Base-by-base conservation (phyloP, 495 filamentous ascomycete species). In the Aspergillus kassunensis region DNA sequence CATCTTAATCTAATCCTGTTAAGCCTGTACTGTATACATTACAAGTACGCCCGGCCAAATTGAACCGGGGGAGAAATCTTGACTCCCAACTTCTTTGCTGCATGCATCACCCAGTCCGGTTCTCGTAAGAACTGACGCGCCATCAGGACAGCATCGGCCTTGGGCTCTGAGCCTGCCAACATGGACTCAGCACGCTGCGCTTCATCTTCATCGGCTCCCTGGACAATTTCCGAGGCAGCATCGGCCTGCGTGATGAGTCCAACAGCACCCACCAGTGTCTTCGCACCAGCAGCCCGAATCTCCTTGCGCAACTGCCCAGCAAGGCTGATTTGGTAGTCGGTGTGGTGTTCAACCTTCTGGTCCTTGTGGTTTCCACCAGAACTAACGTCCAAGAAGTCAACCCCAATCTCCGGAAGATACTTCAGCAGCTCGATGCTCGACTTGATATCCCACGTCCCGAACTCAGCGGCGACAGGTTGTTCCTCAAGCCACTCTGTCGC, bases 341-440 rank as follows among this genome's bases (percentile, higher is more conserved):
- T 69, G 55, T 77, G 57, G 11, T 65, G 58, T n/a, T 68, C 46
- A 50, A 92, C 77, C 51, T 78, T 70, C 66, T 88, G 84, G 13
- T 66, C 59, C 27, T 72, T 67, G 65, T 83, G 80, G 55, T 85
- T 84, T 12, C 86, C 89, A 4, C 78, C 86, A 0, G 83, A 83
- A 52, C 80, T 85, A 39, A 91, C 82, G 65, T 95, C 89, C 13
- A 92, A 67, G 3, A 92, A 63, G 66, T 92, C 89, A 20, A 95
- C 74, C 4, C 84, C 88, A 2, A 79, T 66, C 8, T 76, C 80
- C 0, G 85, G 78, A 0, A 91, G 74, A 21, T 85, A 61, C 56
- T 80, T 79, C 12, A 86, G 84, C 2, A 95, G 73, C 52, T 64
- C 57, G 43, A 83, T 74, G 19, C 78, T 86, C 31, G 87, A 69